Evolutionary conservation across 768 basidiomycete genomes (phyloP), one percentile per base, ranked within the genome.

Genomic region (Lentinula raphanica): DNA sequence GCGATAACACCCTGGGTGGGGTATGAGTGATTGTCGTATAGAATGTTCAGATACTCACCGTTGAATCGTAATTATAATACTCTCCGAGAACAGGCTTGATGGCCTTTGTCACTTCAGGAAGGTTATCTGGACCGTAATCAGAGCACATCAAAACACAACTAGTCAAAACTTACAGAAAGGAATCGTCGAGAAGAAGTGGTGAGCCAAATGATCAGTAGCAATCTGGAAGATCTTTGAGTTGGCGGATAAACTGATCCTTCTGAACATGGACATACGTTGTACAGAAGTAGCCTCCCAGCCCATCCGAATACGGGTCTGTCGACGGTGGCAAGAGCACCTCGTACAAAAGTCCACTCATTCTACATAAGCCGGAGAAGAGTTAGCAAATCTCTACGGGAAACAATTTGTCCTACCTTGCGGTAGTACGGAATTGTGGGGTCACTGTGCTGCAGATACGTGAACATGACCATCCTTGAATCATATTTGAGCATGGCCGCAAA

Each of bases 391-490:
- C n/a, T n/a, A n/a, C 8, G 3, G 19, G 29, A 31, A 2, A 32
- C 2, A 53, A 28, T 19, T n/a, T 46, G 3, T 21, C 23, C n/a
- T n/a, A 58, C 56, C 40, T 66, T 66, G 51, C 84, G 79, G 66
- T 84, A 86, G 60, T 84, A 83, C 0, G 84, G 84, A 28, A 85
- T 74, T 0, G 74, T 76, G 5, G 81, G 79, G 63, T 83, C 83
- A 54, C 81, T 83, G 62, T 86, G 84, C 45, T 85, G 84, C 12
- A 86, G 72, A 63, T 82, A 84, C 1, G 83, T 83, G 62, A 84
- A 78, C 72, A 79, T 80, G 51, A 84, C 80, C 64, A 86, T 81
- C 83, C 82, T n/a, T 79, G 49, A 60, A 61, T 31, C 25, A 13
- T 45, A 6, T 13, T n/a, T n/a, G n/a, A n/a, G n/a, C n/a, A n/a